Percentiles rank a stretch among this genome's conserved stretches.
These are phyloP conservation scores for Eucalyptus sideroxylon DNA, from an alignment of 345 rosid species.

Conservation along the genomic window DNA sequence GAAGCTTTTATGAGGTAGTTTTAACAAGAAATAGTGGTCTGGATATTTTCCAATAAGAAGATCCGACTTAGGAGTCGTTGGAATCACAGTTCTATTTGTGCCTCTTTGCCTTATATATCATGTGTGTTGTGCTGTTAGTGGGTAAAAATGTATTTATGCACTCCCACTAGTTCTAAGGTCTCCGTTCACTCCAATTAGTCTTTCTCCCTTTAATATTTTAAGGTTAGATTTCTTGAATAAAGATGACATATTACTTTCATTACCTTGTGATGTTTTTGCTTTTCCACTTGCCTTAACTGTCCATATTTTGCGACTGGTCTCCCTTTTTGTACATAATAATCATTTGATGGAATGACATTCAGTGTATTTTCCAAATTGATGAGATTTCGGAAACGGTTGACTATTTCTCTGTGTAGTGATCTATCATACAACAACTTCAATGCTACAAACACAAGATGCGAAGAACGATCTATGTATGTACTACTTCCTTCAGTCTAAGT, in stretches of 20 bases:
- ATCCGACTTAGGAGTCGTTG: not conserved
- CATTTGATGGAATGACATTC: not conserved
- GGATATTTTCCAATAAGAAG: not conserved
- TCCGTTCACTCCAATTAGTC: not conserved
- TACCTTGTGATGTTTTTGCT: not conserved
- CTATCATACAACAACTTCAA: conserved; percentile 22
- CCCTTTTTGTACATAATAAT: not conserved
- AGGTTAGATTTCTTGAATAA: not conserved
- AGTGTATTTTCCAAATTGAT: not conserved
- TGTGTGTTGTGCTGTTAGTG: not conserved
- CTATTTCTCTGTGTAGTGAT: conserved; percentile 9
- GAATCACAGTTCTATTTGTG: not conserved
- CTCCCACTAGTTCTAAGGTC: not conserved
- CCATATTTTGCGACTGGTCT: not conserved
- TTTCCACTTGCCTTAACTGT: not conserved
- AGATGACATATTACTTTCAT: not conserved
- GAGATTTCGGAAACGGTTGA: not conserved
- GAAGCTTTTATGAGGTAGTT: not conserved
- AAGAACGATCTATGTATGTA: not conserved
- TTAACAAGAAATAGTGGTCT: not conserved
- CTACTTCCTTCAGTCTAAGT: not conserved
- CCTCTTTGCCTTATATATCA: not conserved
- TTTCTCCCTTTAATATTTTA: not conserved
- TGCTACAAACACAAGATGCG: not conserved
- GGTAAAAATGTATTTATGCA: not conserved